These are phyloP conservation scores for Grosmannia penicillata DNA, from an alignment of 2,329 filamentous ascomycete genomes.

Conservation along the genomic window DNA sequence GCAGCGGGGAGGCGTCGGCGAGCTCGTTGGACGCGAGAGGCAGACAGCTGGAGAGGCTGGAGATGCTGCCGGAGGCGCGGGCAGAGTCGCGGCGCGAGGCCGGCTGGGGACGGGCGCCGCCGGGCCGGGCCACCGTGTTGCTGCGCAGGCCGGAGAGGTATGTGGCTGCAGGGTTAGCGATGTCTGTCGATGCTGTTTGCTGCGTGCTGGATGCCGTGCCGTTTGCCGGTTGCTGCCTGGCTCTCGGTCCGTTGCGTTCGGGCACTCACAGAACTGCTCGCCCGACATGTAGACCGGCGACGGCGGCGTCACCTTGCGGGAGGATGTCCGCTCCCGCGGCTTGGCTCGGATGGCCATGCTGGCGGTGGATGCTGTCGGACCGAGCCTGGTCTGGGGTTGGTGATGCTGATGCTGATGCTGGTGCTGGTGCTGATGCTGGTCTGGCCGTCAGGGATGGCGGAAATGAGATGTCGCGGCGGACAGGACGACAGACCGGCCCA, in stretches of 20 bases:
- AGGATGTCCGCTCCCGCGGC: conserved; percentile 19
- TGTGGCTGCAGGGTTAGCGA: conserved; percentile 31
- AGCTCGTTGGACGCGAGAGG: background rate
- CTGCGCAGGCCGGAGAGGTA: conserved; percentile 59
- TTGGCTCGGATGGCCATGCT: conserved; percentile 19
- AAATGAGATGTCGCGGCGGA: background rate
- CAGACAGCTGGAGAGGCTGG: conserved; percentile 2
- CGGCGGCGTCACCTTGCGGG: conserved; percentile 43
- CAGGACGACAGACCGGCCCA: too few relatives aligned
- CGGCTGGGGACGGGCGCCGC: conserved; percentile 52
- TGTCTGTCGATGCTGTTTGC: background rate
- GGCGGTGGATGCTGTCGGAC: background rate
- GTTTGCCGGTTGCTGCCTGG: too few relatives aligned
- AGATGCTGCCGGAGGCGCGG: conserved; percentile 1
- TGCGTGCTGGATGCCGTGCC: background rate
- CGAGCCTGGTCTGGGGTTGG: too few relatives aligned
- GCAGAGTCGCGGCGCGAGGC: conserved; percentile 6
- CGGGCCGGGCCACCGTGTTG: conserved; percentile 52
- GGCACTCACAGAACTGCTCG: conserved; percentile 50
- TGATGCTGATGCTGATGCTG: too few relatives aligned
- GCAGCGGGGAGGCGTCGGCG: background rate
- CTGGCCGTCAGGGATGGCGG: background rate
- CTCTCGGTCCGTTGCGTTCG: too few relatives aligned
- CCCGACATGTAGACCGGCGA: conserved; percentile 50
- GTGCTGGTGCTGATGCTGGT: too few relatives aligned